Evolutionary conservation across 1,284 basidiomycete genomes (phyloP), one percentile per base, ranked within the genome.

Genomic region (Austropuccinia psidii): DNA sequence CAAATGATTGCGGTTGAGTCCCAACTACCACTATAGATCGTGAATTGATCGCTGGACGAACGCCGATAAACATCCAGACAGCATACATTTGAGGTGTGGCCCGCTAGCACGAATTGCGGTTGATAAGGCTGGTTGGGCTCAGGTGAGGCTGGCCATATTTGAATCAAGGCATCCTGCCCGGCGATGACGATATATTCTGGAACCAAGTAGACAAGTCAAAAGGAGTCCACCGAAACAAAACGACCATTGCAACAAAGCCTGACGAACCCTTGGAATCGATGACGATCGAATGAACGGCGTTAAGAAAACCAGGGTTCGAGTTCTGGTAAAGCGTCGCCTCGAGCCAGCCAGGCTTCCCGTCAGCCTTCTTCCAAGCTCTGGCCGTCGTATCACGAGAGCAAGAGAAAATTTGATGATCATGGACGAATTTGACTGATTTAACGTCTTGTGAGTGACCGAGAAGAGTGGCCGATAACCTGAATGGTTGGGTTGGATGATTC

Each of bases 1-100:
- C 96, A 99, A 0, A 99, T 87, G 81, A 90, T 90, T 24, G 92
- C 95, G 0, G 93, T 93, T 78, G 93, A 95, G 82, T 98, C 96
- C 95, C 95, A 98, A 74, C 92, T 95, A 24, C 95, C 95, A n/a
- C 68, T 70, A n/a, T 27, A 67, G 17, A 62, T 55, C 24, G 55
- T 66, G 75, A 79, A 80, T 35, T 75, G 49, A 3, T 70, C 13
- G 37, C 74, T 75, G 21, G 67, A 60, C 4, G 61, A 62, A 27
- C 47, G 33, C 2, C 55, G 13, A 11, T 60, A 77, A 24, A 76
- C 77, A 41, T 91, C 86, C 75, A 99, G 83, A 31, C 92, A 85
- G 81, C 95, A 98, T 17, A 98, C 86, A 79, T 98, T 98, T 68
- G 89, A 88, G 6, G 86, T 86, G 81, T 99, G 96, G 39, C 94